Base-by-base conservation (phyloP, 2,329 filamentous ascomycete species). In the Pseudogymnoascus sp. region DNA sequence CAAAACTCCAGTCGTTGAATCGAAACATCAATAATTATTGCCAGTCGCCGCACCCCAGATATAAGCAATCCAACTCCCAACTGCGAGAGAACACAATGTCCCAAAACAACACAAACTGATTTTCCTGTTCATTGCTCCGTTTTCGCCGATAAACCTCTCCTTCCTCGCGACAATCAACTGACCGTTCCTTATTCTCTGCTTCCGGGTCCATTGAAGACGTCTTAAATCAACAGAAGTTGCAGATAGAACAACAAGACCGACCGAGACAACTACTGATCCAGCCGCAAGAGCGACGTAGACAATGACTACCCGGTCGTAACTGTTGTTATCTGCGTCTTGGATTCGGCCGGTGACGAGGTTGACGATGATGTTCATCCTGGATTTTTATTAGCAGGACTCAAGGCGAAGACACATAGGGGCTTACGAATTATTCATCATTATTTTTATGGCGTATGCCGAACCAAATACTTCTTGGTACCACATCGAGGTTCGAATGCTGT, bases 401-500 rank as follows among this genome's bases (percentile, higher is more conserved):
- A 14, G 9, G 14, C 12, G 12, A 35, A 25, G n/a, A 57, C 3
- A 18, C n/a, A 57, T 14, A 30, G 28, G 35, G 30, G 62, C 74
- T 60, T 66, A 77, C 75, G 75, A 73, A 61, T 86, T 86, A 67
- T 86, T 85, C 67, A 85, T 81, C 20, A 80, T 80, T 35, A 86
- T 78, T 62, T 86, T 86, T 61, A 85, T 70, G 1, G 81, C 77
- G 62, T 85, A 86, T 0, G 79, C 84, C 0, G 81, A 79, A 0
- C 83, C 83, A 62, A 86, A 86, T 0, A 83, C 79, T 2, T 79
- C 79, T 61, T 82, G 79, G 25, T 84, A 76, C 79, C 81, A 84
- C 70, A 86, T 78, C 0, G 77, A 77, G 0, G 83, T 84, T 14
- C 84, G 80, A 25, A 85, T 82, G 20, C 79, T 75, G 66, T 86